Evolutionary conservation across 768 basidiomycete genomes (phyloP).

Genomic region (Trametes gibbosa): DNA sequence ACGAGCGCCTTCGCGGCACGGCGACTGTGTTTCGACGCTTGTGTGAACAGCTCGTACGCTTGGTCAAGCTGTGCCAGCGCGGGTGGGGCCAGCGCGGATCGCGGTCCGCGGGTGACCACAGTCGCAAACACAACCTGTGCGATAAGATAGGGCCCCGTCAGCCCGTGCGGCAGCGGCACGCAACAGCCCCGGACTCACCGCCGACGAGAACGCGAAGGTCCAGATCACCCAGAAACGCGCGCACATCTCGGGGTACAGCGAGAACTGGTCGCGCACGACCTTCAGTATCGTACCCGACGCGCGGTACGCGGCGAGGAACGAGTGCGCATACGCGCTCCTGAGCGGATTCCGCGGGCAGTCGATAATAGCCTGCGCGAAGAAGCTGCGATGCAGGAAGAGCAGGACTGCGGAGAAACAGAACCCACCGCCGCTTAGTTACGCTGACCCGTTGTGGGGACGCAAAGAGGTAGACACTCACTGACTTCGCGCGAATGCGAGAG

Average conservation of each 20-base stretch:
- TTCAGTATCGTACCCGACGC: slow-evolving; percentile 68
- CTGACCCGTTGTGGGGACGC: slow-evolving; percentile 30
- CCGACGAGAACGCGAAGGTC: slow-evolving; percentile 51
- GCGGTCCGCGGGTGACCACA: slow-evolving; percentile 71
- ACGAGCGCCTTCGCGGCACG: slow-evolving; percentile 68
- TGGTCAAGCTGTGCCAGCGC: slow-evolving; percentile 72
- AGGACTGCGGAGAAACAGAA: slow-evolving; percentile 48
- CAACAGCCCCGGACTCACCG: slow-evolving; percentile 19
- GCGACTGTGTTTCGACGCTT: slow-evolving; percentile 55
- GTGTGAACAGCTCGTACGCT: slow-evolving; percentile 62
- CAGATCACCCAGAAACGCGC: slow-evolving; percentile 63
- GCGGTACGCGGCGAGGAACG: slow-evolving; percentile 68
- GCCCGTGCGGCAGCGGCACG: background rate
- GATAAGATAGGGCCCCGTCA: slow-evolving; percentile 52
- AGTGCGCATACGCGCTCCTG: slow-evolving; percentile 67
- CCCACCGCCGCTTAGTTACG: background rate
- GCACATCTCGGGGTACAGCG: slow-evolving; percentile 55
- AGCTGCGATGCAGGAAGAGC: slow-evolving; percentile 65
- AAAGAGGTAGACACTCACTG: slow-evolving; percentile 42
- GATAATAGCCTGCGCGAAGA: slow-evolving; percentile 69
- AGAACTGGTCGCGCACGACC: slow-evolving; percentile 43
- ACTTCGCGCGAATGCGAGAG: slow-evolving; percentile 47
- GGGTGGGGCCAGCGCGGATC: slow-evolving; percentile 60
- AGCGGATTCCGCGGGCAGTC: slow-evolving; percentile 67
- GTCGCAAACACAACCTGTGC: slow-evolving; percentile 77